Evolutionary conservation across 306 rosid species (phyloP), one percentile per base, ranked within the genome.

Genomic region (Glycine soja): DNA sequence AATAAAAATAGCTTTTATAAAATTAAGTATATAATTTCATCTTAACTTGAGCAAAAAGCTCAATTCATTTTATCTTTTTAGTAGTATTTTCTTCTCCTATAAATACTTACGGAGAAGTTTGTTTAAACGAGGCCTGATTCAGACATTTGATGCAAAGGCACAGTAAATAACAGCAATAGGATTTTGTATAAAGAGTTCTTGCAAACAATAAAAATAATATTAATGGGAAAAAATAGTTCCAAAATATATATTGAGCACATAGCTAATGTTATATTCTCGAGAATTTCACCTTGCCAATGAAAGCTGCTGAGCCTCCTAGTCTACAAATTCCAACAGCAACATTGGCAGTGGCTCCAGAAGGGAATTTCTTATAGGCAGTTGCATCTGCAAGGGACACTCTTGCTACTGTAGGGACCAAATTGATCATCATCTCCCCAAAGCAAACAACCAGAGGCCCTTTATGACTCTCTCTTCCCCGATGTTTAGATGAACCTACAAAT

Each of bases 361-460:
- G 79, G 58, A 72, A 68, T 54, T 62, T 86, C 76, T 52, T 74
- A 82, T 67, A 86, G 43, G 43, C 24, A 52, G 7, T 8, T 53
- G 86, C 76, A 62, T 82, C 89, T 57, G 82, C 76, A 62, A 86
- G 53, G 15, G 84, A 74, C 50, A 82, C 80, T 70, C 80, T 76
- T 61, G 8, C 6, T 38, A 3, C 50, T 69, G 82, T 34, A 0
- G 84, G 84, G 15, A 78, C 80, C 6, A 86, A 42, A 61, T 86
- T 63, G 0, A 86, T 34, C 76, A 74, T 79, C 82, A 86, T 86
- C 58, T 82, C 89, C 30, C 89, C 89, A 82, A 82, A 85, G 56
- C 86, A 87, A 66, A 85, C 74, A 45, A 80, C 57, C 36, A 73
- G 36, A 15, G 75, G 76, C 18, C 61, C 74, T 72, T 4, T 79